Percentiles rank a stretch among this genome's conserved stretches.
Conservation (phyloP, 2,329 filamentous ascomycete species). For the Talaromyces sp. region DNA sequence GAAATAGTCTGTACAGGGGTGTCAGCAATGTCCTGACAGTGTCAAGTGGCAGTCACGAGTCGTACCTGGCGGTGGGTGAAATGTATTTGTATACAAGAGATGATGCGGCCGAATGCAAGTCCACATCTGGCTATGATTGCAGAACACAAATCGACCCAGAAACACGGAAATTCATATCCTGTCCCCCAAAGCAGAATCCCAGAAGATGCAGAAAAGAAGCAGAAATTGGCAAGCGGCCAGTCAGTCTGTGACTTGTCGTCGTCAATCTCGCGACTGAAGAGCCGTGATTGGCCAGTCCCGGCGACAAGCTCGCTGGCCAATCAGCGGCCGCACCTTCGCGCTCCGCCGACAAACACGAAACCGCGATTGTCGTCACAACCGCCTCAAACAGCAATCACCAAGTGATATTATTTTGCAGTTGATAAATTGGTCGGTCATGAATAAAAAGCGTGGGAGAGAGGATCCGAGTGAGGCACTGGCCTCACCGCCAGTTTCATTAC, state of each 20-base stretch:
- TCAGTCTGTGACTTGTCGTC: background rate
- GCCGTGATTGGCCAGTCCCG: background rate
- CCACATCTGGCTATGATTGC: background rate
- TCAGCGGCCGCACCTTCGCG: background rate
- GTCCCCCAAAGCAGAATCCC: background rate
- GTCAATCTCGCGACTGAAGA: background rate
- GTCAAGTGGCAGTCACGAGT: background rate
- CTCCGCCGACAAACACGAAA: conserved; percentile 9
- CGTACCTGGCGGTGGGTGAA: background rate
- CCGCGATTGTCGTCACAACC: background rate
- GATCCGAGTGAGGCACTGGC: background rate
- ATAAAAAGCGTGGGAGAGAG: conserved; percentile 1
- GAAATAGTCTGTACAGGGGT: background rate
- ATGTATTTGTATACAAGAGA: background rate
- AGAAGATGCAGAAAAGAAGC: background rate
- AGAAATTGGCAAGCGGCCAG: background rate
- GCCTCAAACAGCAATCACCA: background rate
- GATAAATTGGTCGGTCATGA: background rate
- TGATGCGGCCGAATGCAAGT: background rate
- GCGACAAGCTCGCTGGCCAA: background rate
- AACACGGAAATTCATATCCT: background rate
- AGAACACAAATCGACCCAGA: background rate
- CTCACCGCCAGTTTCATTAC: background rate
- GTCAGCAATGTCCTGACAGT: background rate
- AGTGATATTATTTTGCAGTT: background rate